phyloP scores from a whole-genome alignment of 495 filamentous ascomycete species.

The Aspergillus taichungensis region DNA sequence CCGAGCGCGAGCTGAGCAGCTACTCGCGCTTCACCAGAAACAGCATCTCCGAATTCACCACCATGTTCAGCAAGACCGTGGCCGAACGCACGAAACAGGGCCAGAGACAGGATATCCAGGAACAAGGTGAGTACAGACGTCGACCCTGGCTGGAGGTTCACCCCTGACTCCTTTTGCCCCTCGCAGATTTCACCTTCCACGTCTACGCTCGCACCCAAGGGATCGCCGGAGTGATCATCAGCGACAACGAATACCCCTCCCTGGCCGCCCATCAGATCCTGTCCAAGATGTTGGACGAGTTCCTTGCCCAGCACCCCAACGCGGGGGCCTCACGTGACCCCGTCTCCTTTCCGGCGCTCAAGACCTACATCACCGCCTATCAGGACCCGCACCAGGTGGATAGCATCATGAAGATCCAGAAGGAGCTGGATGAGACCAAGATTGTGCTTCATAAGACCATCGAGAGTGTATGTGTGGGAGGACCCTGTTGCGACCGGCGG shows the following conservation, averaged over 20 bases:
- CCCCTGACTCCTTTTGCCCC: slow-evolving; percentile 47
- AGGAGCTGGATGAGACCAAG: slow-evolving; percentile 96
- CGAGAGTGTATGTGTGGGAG: slow-evolving; percentile 11
- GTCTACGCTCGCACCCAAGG: slow-evolving; percentile 83
- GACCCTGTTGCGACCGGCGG: background rate
- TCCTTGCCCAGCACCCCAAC: slow-evolving; percentile 69
- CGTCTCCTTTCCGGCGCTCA: slow-evolving; percentile 57
- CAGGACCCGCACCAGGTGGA: slow-evolving; percentile 85
- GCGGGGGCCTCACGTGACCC: slow-evolving; percentile 28
- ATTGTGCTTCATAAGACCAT: slow-evolving; percentile 91
- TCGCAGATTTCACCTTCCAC: slow-evolving; percentile 55
- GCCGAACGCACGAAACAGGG: slow-evolving; percentile 81
- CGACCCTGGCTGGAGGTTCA: background rate
- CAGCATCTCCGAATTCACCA: slow-evolving; percentile 42
- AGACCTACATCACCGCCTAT: slow-evolving; percentile 76
- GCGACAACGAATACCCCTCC: slow-evolving; percentile 80
- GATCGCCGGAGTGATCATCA: slow-evolving; percentile 80
- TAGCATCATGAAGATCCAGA: slow-evolving; percentile 90
- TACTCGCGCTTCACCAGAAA: slow-evolving; percentile 74
- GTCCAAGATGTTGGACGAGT: slow-evolving; percentile 88
- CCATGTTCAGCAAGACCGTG: slow-evolving; percentile 48
- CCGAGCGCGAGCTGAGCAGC: slow-evolving; percentile 69
- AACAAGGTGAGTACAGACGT: slow-evolving; percentile 47
- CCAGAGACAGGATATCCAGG: slow-evolving; percentile 83
- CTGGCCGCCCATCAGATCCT: slow-evolving; percentile 91